Evolutionary conservation across 1,284 basidiomycete species (phyloP).

Genomic region (Sanghuangporus weigelae): DNA sequence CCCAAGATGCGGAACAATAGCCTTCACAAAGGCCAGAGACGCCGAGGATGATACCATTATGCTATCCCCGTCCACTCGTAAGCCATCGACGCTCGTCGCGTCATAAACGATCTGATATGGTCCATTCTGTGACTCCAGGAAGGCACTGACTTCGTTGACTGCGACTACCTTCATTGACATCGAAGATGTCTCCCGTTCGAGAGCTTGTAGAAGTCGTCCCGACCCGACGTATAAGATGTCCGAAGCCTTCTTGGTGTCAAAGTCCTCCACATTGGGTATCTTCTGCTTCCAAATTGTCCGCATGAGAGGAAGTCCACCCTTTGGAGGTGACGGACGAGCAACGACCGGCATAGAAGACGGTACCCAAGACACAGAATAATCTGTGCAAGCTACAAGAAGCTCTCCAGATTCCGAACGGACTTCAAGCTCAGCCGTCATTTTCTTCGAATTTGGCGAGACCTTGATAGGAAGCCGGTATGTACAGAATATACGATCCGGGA

Average conservation of each 20-base stretch:
- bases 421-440: slow-evolving; percentile 27
- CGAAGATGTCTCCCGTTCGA: not conserved
- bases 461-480: slow-evolving; percentile 30
- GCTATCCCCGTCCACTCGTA: not conserved
- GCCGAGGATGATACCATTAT: not conserved
- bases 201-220: not conserved
- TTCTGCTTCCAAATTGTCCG: slow-evolving; percentile 1
- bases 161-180: not conserved
- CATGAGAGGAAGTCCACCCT: not conserved
- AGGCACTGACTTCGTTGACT: slow-evolving; percentile 1
- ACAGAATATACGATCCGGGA: slow-evolving; percentile 29
- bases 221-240: slow-evolving; percentile 9
- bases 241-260: not conserved
- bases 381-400: slow-evolving; percentile 29
- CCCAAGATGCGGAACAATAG: not conserved
- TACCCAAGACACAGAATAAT: slow-evolving; percentile 29
- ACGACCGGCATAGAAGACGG: slow-evolving; percentile 13
- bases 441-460: slow-evolving; percentile 25
- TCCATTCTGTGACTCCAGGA: not conserved
- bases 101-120: slow-evolving; percentile 6
- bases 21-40: slow-evolving; percentile 4
- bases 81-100: not conserved
- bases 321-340: not conserved
- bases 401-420: slow-evolving; percentile 28
- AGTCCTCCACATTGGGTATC: not conserved